These are phyloP conservation scores for Mycena albidolilacea DNA, from an alignment of 768 basidiomycete genomes.

Conservation along the genomic window DNA sequence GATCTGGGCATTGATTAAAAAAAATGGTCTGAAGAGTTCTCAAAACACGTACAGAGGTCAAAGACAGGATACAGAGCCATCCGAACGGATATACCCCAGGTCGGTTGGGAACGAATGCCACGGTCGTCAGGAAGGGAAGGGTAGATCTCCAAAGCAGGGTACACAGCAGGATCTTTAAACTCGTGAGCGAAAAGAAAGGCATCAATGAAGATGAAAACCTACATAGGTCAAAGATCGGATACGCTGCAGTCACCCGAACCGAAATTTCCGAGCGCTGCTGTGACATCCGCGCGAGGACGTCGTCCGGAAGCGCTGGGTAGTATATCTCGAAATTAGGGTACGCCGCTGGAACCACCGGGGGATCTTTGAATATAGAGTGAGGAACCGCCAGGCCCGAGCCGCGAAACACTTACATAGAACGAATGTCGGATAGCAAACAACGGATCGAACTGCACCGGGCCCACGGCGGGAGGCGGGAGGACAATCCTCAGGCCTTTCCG, in stretches of 20 bases:
- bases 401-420: conserved; percentile 41
- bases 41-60: conserved; percentile 34
- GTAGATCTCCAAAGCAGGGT: conserved; percentile 53
- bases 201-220: background rate
- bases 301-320: background rate
- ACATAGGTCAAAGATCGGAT: background rate
- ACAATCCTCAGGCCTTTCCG: conserved; percentile 18
- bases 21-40: background rate
- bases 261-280: background rate
- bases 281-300: background rate
- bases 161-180: conserved; percentile 41
- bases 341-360: background rate
- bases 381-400: background rate
- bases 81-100: conserved; percentile 10
- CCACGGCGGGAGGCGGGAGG: background rate
- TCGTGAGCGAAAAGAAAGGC: conserved; percentile 19
- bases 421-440: conserved; percentile 43
- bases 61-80: conserved; percentile 36
- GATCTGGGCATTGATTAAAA: conserved; percentile 26
- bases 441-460: conserved; percentile 7
- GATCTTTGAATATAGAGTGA: background rate
- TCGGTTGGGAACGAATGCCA: background rate
- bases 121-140: conserved; percentile 32
- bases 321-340: background rate
- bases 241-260: background rate